Conservation (phyloP, 2,329 filamentous ascomycete species). For the Ambrosiella cleistominuta region DNA sequence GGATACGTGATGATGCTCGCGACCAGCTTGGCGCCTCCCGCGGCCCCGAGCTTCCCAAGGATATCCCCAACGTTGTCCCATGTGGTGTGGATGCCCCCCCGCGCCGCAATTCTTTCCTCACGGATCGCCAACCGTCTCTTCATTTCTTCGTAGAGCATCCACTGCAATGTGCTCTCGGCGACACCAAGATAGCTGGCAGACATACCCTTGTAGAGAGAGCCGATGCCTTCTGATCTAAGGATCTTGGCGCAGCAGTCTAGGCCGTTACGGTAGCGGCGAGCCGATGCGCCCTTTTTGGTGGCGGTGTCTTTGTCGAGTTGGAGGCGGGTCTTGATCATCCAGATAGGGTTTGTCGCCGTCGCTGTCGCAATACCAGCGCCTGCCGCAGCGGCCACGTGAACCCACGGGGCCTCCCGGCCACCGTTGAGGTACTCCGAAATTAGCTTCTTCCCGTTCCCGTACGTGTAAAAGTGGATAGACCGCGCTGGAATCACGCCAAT, state of each 20-base stretch:
- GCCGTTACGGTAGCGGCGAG: slow-evolving; percentile 68
- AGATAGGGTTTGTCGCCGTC: slow-evolving; percentile 88
- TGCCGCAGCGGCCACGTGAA: slow-evolving; percentile 62
- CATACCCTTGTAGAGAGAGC: slow-evolving; percentile 75
- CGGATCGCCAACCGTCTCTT: slow-evolving; percentile 55
- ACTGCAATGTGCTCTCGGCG: slow-evolving; percentile 77
- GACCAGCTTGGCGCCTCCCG: slow-evolving; percentile 70
- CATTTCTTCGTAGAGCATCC: slow-evolving; percentile 87
- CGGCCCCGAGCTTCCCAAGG: slow-evolving; percentile 62
- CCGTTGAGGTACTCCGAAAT: slow-evolving; percentile 59
- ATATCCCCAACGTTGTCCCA: slow-evolving; percentile 64
- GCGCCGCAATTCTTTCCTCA: slow-evolving; percentile 38
- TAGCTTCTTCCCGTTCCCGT: slow-evolving; percentile 77
- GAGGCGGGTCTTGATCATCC: slow-evolving; percentile 84
- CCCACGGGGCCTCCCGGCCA: slow-evolving; percentile 50
- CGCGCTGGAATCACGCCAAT: slow-evolving; percentile 77
- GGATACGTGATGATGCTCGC: slow-evolving; percentile 78
- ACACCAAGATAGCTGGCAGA: slow-evolving; percentile 85
- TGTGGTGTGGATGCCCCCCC: slow-evolving; percentile 43
- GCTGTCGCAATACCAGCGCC: slow-evolving; percentile 69
- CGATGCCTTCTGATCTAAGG: slow-evolving; percentile 59
- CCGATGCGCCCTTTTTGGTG: slow-evolving; percentile 33
- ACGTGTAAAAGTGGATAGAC: slow-evolving; percentile 85
- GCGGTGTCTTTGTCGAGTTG: slow-evolving; percentile 80
- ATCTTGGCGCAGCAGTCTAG: slow-evolving; percentile 76